Conservation (phyloP, 2,329 filamentous ascomycete species). For the Aureobasidium leucospermi region DNA sequence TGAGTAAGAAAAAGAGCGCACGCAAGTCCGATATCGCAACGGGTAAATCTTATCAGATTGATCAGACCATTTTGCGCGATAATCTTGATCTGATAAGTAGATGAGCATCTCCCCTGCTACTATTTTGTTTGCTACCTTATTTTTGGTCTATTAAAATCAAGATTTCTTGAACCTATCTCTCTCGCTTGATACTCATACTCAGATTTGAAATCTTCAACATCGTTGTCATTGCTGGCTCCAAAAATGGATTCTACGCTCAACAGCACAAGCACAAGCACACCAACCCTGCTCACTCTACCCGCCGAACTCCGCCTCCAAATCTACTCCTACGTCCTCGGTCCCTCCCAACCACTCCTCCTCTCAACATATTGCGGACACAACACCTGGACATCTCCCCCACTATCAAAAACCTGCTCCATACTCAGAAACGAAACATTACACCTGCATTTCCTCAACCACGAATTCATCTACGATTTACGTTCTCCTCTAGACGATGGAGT, state of each 20-base stretch:
- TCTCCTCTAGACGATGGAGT: not conserved
- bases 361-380: not conserved
- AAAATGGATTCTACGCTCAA: not conserved
- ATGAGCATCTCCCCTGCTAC: not conserved
- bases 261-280: not conserved
- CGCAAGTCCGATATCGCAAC: constrained; percentile 1
- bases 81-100: not conserved
- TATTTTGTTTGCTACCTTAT: not conserved
- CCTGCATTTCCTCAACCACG: not conserved
- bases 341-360: not conserved
- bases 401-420: not conserved
- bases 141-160: not conserved
- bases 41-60: constrained; percentile 10
- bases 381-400: not conserved
- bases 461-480: constrained; percentile 1
- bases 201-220: too few species aligned
- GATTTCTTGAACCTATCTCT: not conserved
- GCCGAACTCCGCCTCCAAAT: constrained; percentile 3
- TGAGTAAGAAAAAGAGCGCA: not conserved
- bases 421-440: not conserved
- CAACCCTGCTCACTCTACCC: not conserved
- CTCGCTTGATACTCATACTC: too few species aligned
- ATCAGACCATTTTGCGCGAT: not conserved
- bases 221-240: not conserved
- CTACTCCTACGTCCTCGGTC: not conserved